Percentiles rank a stretch among this genome's conserved stretches.
These are phyloP conservation scores for Mycena vitilis DNA, from an alignment of 768 basidiomycete genomes.

Conservation along the genomic window DNA sequence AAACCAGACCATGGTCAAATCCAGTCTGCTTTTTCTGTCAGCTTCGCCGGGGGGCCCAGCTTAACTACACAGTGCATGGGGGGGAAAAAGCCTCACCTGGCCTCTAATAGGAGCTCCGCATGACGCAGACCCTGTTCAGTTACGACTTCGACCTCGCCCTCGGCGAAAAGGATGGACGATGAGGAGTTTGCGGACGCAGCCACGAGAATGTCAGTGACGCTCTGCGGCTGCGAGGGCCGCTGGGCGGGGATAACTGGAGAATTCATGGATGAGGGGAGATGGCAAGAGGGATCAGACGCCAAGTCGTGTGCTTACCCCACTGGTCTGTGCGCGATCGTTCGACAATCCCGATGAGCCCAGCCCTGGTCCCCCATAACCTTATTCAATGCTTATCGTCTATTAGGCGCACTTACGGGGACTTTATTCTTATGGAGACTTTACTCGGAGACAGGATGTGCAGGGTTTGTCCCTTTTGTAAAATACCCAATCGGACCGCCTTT, in stretches of 20 bases:
- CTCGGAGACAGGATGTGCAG: slow-evolving; percentile 6
- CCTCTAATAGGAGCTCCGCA: slow-evolving; percentile 64
- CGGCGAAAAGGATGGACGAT: slow-evolving; percentile 37
- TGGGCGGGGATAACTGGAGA: slow-evolving; percentile 25
- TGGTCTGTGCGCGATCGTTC: neutral
- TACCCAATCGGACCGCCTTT: no score
- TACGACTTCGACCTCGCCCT: slow-evolving; percentile 54
- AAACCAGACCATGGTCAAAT: slow-evolving; percentile 52
- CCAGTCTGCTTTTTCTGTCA: slow-evolving; percentile 47
- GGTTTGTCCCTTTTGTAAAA: slow-evolving; percentile 20
- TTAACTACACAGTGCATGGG: slow-evolving; percentile 41
- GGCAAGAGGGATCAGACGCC: slow-evolving; percentile 4
- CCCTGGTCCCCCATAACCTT: no score
- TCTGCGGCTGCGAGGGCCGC: slow-evolving; percentile 20
- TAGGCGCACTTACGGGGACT: neutral
- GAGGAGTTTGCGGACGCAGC: slow-evolving; percentile 34
- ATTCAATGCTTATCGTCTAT: slow-evolving; percentile 2
- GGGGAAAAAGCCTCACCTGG: slow-evolving; percentile 68
- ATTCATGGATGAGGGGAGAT: slow-evolving; percentile 17
- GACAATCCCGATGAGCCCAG: no score
- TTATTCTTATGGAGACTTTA: neutral
- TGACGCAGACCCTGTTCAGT: slow-evolving; percentile 72
- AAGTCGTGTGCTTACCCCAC: slow-evolving; percentile 14
- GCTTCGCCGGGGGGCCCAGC: slow-evolving; percentile 48
- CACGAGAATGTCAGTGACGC: slow-evolving; percentile 26